Percentiles rank a stretch among this genome's conserved stretches.
Evolutionary conservation across 805 yeast genomes (phyloP).

Genomic region (Diddensiella caesifluorescens): DNA sequence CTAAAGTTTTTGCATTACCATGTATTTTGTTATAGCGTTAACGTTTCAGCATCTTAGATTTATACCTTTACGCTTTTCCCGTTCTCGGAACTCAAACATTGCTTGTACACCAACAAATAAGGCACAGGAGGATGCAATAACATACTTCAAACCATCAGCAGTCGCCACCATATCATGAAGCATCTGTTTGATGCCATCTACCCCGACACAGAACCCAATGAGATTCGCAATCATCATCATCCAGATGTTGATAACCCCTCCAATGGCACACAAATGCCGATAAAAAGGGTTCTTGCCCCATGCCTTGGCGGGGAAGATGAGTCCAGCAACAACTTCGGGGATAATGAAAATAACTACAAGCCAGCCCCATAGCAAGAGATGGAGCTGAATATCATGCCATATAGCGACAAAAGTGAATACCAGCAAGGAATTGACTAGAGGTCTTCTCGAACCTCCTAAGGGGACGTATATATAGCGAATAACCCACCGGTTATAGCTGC

Average conservation of each 20-base stretch:
- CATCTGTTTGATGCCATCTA: conserved; percentile 70
- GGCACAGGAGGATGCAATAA: conserved; percentile 60
- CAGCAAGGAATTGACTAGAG: conserved; percentile 70
- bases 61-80: conserved; percentile 78
- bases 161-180: conserved; percentile 70
- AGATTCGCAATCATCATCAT: conserved; percentile 97
- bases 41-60: conserved; percentile 63
- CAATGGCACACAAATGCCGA: conserved; percentile 76
- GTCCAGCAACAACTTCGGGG: conserved; percentile 73
- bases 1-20: not conserved
- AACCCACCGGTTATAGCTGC: conserved; percentile 88
- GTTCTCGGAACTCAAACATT: conserved; percentile 89
- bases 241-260: conserved; percentile 89
- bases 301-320: conserved; percentile 31
- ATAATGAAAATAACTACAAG: conserved; percentile 75
- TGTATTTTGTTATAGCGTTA: not conserved
- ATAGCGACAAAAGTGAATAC: conserved; percentile 94
- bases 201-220: conserved; percentile 90
- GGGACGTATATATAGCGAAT: conserved; percentile 86
- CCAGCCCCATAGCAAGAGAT: conserved; percentile 94
- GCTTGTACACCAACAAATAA: conserved; percentile 83
- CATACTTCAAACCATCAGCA: conserved; percentile 49
- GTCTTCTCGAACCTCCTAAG: conserved; percentile 70
- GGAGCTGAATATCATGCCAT: conserved; percentile 96
- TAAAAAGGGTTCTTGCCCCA: conserved; percentile 57